Conservation (phyloP, 2,329 filamentous ascomycete species). For the Talaromyces rugulosus region DNA sequence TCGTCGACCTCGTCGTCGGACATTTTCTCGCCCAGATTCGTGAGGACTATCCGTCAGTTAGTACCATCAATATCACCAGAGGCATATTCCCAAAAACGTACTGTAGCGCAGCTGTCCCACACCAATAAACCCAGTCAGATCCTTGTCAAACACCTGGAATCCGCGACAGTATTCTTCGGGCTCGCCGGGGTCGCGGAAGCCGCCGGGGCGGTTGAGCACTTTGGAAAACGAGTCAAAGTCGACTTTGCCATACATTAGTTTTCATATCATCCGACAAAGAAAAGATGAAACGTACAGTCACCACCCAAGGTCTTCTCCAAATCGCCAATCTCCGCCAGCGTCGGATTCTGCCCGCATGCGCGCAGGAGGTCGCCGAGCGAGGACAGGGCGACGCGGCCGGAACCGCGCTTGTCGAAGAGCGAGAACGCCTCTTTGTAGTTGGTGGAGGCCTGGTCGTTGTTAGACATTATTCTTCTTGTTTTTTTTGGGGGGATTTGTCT, state of each 20-base stretch:
- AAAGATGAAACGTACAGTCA: slow-evolving; percentile 71
- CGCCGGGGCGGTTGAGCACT: slow-evolving; percentile 92
- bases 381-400: slow-evolving; percentile 81
- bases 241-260: slow-evolving; percentile 52
- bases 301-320: slow-evolving; percentile 83
- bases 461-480: slow-evolving; percentile 20
- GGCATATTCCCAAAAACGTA: slow-evolving; percentile 25
- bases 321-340: slow-evolving; percentile 84
- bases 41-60: slow-evolving; percentile 60
- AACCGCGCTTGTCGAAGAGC: slow-evolving; percentile 98
- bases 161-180: slow-evolving; percentile 97
- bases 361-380: slow-evolving; percentile 89
- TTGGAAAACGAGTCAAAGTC: slow-evolving; percentile 97
- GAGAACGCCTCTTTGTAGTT: slow-evolving; percentile 99
- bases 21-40: slow-evolving; percentile 99
- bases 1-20: slow-evolving; percentile 98
- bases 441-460: slow-evolving; percentile 62
- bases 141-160: slow-evolving; percentile 99
- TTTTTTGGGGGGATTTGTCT: neutral
- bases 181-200: slow-evolving; percentile 96
- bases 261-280: neutral
- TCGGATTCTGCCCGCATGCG: slow-evolving; percentile 97
- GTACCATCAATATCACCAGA: neutral
- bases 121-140: slow-evolving; percentile 96
- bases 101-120: slow-evolving; percentile 94